A percentile compares a stretch with the other conserved stretches of the same genome.
Conservation (phyloP, 176 grass and related monocot species). For the Microstegium vimineum region DNA sequence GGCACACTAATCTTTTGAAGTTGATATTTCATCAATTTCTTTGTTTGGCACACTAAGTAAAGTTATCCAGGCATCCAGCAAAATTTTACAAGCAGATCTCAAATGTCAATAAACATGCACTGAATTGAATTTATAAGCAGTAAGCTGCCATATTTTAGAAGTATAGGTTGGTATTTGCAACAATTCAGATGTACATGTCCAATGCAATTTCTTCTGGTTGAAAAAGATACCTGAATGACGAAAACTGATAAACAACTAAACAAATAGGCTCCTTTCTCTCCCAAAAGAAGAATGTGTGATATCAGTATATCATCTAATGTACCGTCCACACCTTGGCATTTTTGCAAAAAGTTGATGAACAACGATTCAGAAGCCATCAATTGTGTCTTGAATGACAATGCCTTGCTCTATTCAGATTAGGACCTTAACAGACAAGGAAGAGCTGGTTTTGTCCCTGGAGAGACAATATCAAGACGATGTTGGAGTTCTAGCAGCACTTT, state of each 20-base stretch:
- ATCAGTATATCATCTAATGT: neutral
- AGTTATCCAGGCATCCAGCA: neutral
- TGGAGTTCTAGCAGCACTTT: slow-evolving; percentile 66
- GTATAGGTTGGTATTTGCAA: neutral
- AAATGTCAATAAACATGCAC: neutral
- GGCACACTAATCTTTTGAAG: neutral
- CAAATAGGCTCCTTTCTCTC: neutral
- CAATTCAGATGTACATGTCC: neutral
- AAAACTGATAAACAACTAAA: neutral
- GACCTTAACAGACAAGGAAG: slow-evolving; percentile 69
- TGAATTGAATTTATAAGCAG: neutral
- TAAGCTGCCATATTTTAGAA: neutral
- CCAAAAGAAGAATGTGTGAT: neutral
- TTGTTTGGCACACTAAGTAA: neutral
- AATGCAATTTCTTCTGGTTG: neutral
- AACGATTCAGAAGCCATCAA: neutral
- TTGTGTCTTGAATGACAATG: neutral
- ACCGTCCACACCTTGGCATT: neutral
- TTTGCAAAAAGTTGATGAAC: neutral
- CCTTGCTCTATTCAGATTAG: slow-evolving; percentile 50
- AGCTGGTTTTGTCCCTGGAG: slow-evolving; percentile 62
- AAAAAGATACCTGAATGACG: neutral
- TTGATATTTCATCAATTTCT: neutral
- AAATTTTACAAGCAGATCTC: slow-evolving; percentile 3
- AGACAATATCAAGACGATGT: slow-evolving; percentile 73